Conservation (phyloP, 208 protist species). For the Leishmania martiniquensis region DNA sequence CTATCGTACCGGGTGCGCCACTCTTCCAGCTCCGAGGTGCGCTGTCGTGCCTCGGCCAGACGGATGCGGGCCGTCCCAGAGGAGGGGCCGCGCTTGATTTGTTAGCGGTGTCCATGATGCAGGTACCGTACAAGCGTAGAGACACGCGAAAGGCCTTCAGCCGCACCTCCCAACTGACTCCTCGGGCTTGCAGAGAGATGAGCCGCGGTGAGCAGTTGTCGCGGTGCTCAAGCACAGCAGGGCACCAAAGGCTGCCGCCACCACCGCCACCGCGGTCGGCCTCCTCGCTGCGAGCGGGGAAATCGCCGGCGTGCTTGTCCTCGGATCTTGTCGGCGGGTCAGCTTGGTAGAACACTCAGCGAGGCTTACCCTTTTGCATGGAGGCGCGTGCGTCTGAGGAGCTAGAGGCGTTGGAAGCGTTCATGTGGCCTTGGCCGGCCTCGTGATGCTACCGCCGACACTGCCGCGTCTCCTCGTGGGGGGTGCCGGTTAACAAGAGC, state of each 20-base stretch:
- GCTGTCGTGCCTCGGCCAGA: slow-evolving; percentile 11
- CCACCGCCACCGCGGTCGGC: not conserved
- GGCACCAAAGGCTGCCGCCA: slow-evolving; percentile 8
- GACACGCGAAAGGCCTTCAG: slow-evolving; percentile 63
- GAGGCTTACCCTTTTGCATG: not conserved
- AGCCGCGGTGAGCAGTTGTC: slow-evolving; percentile 85
- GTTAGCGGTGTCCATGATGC: slow-evolving; percentile 18
- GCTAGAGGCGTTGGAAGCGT: not conserved
- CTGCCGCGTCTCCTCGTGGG: slow-evolving; percentile 16
- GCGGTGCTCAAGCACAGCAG: slow-evolving; percentile 51
- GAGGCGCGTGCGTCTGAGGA: slow-evolving; percentile 4
- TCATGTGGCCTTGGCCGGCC: not conserved
- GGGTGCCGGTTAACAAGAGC: not conserved
- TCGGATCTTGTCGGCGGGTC: slow-evolving; percentile 17
- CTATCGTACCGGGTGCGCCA: slow-evolving; percentile 45
- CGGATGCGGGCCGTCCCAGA: not conserved
- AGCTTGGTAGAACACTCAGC: slow-evolving; percentile 20
- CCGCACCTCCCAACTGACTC: slow-evolving; percentile 67
- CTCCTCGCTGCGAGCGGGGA: slow-evolving; percentile 34
- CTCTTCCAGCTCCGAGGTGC: slow-evolving; percentile 12
- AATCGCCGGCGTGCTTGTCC: slow-evolving; percentile 47
- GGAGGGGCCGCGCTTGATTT: not conserved
- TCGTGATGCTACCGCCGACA: slow-evolving; percentile 8
- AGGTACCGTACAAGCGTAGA: slow-evolving; percentile 81
- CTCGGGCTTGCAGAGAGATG: slow-evolving; percentile 74